phyloP scores from a whole-genome alignment of 306 rosid species.

The Trichosanthes cucumerina region DNA sequence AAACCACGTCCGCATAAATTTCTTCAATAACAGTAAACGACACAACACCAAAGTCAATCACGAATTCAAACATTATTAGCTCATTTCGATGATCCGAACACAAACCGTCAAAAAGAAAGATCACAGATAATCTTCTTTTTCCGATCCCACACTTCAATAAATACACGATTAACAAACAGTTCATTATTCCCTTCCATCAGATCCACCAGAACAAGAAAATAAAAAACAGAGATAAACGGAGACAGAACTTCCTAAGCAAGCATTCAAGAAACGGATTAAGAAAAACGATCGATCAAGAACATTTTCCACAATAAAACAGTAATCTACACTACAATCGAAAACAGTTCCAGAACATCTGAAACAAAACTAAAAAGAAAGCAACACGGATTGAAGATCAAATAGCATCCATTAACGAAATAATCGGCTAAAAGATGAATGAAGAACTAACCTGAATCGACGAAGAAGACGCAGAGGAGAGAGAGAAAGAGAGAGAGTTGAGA shows the following conservation, averaged over 20 bases:
- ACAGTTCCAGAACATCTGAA: background rate
- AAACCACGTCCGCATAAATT: background rate
- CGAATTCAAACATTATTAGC: background rate
- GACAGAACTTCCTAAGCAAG: background rate
- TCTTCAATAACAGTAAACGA: background rate
- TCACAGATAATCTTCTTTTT: background rate
- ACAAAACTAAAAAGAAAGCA: background rate
- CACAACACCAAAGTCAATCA: background rate
- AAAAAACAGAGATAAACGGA: background rate
- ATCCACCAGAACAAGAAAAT: background rate
- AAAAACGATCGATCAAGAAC: background rate
- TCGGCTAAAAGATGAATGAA: background rate
- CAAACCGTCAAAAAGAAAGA: background rate
- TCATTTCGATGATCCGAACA: background rate
- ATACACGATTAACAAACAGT: background rate
- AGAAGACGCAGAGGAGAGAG: background rate
- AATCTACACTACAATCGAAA: background rate
- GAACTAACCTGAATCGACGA: slow-evolving; percentile 3
- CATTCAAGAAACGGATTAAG: background rate
- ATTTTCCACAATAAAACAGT: background rate
- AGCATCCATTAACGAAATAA: background rate
- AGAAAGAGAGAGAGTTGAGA: background rate
- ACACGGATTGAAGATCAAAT: background rate
- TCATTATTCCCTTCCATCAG: background rate
- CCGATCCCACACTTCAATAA: background rate